phyloP scores from a whole-genome alignment of 257 asterid species.

The Primulina eburnea region DNA sequence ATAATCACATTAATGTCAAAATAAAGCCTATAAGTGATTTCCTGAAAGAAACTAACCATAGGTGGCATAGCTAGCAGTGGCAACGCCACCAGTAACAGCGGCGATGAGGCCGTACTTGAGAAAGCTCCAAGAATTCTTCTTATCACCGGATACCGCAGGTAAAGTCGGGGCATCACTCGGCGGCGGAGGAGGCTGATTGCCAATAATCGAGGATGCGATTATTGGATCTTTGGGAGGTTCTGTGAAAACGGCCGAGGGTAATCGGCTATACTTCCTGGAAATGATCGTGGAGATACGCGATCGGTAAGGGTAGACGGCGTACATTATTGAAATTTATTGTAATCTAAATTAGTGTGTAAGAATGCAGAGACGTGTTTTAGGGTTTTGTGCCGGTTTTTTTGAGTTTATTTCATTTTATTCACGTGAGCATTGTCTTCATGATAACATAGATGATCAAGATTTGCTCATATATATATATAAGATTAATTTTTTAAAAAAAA shows the following conservation, averaged over 20 bases:
- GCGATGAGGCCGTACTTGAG: constrained; percentile 51
- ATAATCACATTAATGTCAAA: constrained; percentile 3
- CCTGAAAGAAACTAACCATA: constrained; percentile 45
- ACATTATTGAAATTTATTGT: constrained; percentile 32
- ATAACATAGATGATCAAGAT: too few relatives aligned
- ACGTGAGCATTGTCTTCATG: too few relatives aligned
- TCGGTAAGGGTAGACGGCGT: constrained; percentile 38
- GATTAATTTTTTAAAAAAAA: too few relatives aligned
- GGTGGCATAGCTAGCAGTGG: constrained; percentile 66
- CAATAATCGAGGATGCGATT: constrained; percentile 50
- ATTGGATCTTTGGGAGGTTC: constrained; percentile 47
- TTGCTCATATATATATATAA: too few relatives aligned
- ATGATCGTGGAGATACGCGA: constrained; percentile 40
- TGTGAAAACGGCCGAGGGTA: constrained; percentile 28
- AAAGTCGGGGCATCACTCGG: constrained; percentile 32
- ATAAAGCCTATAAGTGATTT: not conserved
- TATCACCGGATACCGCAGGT: constrained; percentile 36
- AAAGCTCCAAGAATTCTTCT: constrained; percentile 52
- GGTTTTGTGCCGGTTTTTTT: constrained; percentile 31
- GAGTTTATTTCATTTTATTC: too few relatives aligned
- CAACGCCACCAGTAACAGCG: constrained; percentile 58
- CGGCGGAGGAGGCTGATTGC: constrained; percentile 49
- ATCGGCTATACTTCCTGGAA: constrained; percentile 31
- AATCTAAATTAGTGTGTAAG: constrained; percentile 28
- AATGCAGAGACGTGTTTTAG: constrained; percentile 20